Base-by-base conservation (phyloP, 2,329 filamentous ascomycete species). In the Phialophora tarda region DNA sequence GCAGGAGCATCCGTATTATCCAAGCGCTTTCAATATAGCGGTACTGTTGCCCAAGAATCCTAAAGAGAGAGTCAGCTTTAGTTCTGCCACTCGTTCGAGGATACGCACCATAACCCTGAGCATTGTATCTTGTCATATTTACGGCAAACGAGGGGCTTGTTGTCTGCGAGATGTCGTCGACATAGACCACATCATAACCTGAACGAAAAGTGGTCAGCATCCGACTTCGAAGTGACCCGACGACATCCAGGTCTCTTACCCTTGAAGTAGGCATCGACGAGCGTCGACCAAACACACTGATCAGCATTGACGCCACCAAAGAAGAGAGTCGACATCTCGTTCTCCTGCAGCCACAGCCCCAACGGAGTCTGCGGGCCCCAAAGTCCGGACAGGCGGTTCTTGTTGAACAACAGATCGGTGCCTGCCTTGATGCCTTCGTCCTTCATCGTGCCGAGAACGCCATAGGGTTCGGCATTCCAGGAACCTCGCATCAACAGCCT, bases 271-370 rank as follows among this genome's bases (percentile, higher is more conserved):
- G 82, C 83, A 75, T 88, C 84, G 56, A 79, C 77, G 63, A 86
- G 75, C 5, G 84, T 86, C 0, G 84, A 83, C 47, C 82, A 78
- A 17, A 88, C 85, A 71, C 85, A 88, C 73, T 87, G 85, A 74
- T 88, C 85, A 4, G 85, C 86, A 72, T 88, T 88, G n/a, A 87
- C 85, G 0, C 86, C 85, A 0, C 83, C 77, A 69, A 87, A 86
- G 24, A 88, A 72, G 50, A 87, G 73, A 14, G 84, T 87, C 47
- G 69, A 80, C 64, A 79, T 79, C 0, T 77, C 76, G 58, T 77
- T 69, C 55, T 74, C 64, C 59, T 78, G 71, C 63, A 86, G 72
- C 47, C 77, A 80, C 48, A 75, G 73, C 64, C 79, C 79, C 50
- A 84, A 75, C 3, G 79, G 77, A 56, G 82, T 82, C 23, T 74